Conservation (phyloP, 495 filamentous ascomycete species). For the Parmelia sp. region DNA sequence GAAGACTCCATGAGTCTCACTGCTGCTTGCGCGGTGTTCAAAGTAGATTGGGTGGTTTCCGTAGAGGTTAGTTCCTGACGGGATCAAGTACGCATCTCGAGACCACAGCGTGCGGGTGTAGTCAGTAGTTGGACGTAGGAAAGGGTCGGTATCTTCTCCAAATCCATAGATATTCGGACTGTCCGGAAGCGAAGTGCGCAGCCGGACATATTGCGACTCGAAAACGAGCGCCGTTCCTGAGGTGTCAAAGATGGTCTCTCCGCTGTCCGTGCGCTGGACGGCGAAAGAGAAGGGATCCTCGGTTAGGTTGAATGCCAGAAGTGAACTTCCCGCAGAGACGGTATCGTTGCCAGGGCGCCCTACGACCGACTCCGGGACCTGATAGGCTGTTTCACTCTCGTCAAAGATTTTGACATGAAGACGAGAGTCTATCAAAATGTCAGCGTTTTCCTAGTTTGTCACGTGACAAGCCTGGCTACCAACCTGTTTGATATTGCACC, state of each 20-base stretch:
- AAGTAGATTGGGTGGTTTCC: slow-evolving; percentile 81
- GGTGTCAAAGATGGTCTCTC: slow-evolving; percentile 76
- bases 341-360: slow-evolving; percentile 46
- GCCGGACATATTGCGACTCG: slow-evolving; percentile 67
- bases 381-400: slow-evolving; percentile 64
- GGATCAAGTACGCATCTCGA: slow-evolving; percentile 63
- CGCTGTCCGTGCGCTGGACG: slow-evolving; percentile 53
- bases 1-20: slow-evolving; percentile 76
- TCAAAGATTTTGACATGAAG: slow-evolving; percentile 83
- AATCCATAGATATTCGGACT: slow-evolving; percentile 71
- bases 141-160: slow-evolving; percentile 70
- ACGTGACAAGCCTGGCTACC: slow-evolving; percentile 25
- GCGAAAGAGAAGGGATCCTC: slow-evolving; percentile 70
- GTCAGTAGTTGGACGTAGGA: slow-evolving; percentile 63
- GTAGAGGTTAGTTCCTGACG: slow-evolving; percentile 68
- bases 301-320: slow-evolving; percentile 59
- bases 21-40: slow-evolving; percentile 56
- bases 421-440: slow-evolving; percentile 49
- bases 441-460: neutral
- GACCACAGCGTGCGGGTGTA: slow-evolving; percentile 79
- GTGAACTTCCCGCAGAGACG: slow-evolving; percentile 34
- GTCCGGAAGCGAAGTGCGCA: slow-evolving; percentile 62
- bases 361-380: slow-evolving; percentile 67
- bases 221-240: slow-evolving; percentile 65
- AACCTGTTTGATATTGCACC: slow-evolving; percentile 71